Evolutionary conservation across 202 grass and related monocot species (phyloP).

Genomic region (Carex arenaria): DNA sequence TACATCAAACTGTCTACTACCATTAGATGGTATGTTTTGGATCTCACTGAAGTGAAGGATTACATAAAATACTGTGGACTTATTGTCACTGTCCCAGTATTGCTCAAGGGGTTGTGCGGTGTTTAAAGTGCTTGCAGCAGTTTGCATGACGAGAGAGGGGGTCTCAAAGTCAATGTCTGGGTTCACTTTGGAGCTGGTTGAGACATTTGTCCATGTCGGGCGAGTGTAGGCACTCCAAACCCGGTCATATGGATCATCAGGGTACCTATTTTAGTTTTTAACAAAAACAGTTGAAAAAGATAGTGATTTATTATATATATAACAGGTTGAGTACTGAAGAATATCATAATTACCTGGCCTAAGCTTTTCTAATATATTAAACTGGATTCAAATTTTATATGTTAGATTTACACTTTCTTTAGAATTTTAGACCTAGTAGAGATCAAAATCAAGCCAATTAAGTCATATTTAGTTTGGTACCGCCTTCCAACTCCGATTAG

Average conservation of each 20-base stretch:
- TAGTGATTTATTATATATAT: neutral
- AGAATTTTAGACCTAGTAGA: too few species aligned
- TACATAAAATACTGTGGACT: slow-evolving; percentile 5
- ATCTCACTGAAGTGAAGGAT: slow-evolving; percentile 47
- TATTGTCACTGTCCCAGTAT: neutral
- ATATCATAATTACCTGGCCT: neutral
- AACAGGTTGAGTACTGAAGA: neutral
- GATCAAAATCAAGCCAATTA: neutral
- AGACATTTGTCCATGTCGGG: slow-evolving; percentile 30
- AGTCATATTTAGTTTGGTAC: neutral
- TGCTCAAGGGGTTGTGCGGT: neutral
- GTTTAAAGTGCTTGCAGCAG: neutral
- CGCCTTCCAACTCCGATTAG: neutral
- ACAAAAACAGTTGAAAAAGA: neutral
- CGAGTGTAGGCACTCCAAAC: slow-evolving; percentile 32
- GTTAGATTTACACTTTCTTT: neutral
- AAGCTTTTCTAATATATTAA: neutral
- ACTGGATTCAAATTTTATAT: neutral
- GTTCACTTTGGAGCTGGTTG: neutral
- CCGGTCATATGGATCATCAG: slow-evolving; percentile 37
- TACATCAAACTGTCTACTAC: slow-evolving; percentile 34
- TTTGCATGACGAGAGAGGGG: slow-evolving; percentile 10
- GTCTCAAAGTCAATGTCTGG: neutral
- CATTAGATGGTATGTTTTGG: neutral
- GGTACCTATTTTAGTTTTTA: slow-evolving; percentile 29